Evolutionary conservation across 2,329 filamentous ascomycete genomes (phyloP).

Genomic region (Penicillium concentricum): DNA sequence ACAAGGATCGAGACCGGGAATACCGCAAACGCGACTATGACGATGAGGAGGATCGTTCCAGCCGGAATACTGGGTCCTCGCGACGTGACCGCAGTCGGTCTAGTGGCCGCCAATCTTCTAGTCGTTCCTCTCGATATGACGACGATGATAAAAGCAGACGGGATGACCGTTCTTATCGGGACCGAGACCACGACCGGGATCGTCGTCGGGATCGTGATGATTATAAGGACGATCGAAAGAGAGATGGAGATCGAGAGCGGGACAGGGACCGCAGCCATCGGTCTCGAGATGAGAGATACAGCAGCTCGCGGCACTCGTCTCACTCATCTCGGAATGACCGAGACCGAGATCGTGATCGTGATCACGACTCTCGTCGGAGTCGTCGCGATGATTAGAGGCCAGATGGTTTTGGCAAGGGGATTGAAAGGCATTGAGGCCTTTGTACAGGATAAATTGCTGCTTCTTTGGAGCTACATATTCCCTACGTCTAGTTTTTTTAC

Average conservation of each 20-base stretch:
- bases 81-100: conserved; percentile 38
- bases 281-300: conserved; percentile 34
- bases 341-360: conserved; percentile 24
- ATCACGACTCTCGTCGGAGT: conserved; percentile 33
- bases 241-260: conserved; percentile 26
- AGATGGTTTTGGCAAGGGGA: not conserved
- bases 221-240: conserved; percentile 21
- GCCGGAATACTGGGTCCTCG: conserved; percentile 40
- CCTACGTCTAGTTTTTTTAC: not conserved
- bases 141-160: conserved; percentile 37
- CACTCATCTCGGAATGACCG: conserved; percentile 31
- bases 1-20: conserved; percentile 37
- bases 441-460: conserved; percentile 7
- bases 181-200: conserved; percentile 30
- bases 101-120: conserved; percentile 35
- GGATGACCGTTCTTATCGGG: conserved; percentile 37
- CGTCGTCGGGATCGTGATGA: conserved; percentile 35
- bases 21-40: conserved; percentile 36
- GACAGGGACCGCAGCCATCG: conserved; percentile 33
- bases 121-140: conserved; percentile 38
- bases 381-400: conserved; percentile 27
- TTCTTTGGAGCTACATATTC: not conserved
- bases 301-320: conserved; percentile 34
- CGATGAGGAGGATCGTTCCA: conserved; percentile 35
- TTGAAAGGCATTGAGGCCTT: not conserved